These are phyloP conservation scores for Themeda triandra DNA, from an alignment of 176 grass and related monocot genomes.

Conservation along the genomic window DNA sequence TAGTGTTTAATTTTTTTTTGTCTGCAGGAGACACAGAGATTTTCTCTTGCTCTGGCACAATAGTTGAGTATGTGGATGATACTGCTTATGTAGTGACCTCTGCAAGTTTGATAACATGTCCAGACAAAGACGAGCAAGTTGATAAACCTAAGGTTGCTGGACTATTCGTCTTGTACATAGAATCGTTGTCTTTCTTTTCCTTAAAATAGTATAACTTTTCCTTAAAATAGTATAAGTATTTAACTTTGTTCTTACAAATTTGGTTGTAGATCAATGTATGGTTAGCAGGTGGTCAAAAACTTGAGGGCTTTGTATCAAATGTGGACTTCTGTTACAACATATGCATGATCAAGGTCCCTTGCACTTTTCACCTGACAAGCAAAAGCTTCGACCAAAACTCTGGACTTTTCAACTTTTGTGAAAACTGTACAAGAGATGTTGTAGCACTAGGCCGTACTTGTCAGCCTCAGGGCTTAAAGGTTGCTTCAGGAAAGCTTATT, in stretches of 20 bases:
- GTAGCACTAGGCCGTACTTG: slow-evolving; percentile 14
- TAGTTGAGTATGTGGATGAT: background rate
- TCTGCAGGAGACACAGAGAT: slow-evolving; percentile 1
- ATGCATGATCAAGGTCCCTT: slow-evolving; percentile 8
- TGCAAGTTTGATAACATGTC: slow-evolving; percentile 19
- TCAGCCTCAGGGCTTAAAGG: background rate
- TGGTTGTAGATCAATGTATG: slow-evolving; percentile 2
- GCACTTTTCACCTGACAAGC: background rate
- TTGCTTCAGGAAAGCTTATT: slow-evolving; percentile 20
- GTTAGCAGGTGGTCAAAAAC: slow-evolving; percentile 5
- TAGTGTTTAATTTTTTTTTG: background rate
- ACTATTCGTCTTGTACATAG: background rate
- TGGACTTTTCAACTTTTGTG: background rate
- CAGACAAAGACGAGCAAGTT: slow-evolving; percentile 10
- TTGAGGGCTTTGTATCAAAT: background rate
- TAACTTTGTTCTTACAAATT: background rate
- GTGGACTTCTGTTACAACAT: slow-evolving; percentile 34
- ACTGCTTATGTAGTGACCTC: slow-evolving; percentile 24
- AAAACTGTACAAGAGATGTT: background rate
- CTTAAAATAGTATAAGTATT: background rate
- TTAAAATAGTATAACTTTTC: background rate
- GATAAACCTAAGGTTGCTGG: slow-evolving; percentile 14
- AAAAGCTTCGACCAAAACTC: background rate
- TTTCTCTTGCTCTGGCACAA: slow-evolving; percentile 21
- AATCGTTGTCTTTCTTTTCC: background rate